These are phyloP conservation scores for Diaporthe caulivora DNA, from an alignment of 2,329 filamentous ascomycete species.

Conservation along the genomic window DNA sequence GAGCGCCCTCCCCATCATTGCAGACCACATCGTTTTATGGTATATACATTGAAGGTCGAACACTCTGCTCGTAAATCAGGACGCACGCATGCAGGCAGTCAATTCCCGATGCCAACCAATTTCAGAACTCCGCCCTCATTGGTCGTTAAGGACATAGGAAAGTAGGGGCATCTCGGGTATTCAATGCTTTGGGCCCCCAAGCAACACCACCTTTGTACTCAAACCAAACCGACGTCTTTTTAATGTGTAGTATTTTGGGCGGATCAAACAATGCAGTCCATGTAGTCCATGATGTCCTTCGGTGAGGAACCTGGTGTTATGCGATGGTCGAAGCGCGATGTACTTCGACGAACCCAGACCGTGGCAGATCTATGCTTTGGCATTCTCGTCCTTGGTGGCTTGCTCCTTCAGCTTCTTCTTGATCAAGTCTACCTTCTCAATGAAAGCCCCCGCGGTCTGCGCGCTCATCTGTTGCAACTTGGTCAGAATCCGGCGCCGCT, in stretches of 20 bases:
- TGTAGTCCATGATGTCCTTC: neutral
- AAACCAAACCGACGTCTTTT: conserved; percentile 8
- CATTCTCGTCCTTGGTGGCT: conserved; percentile 11
- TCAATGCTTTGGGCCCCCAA: conserved; percentile 31
- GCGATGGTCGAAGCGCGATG: neutral
- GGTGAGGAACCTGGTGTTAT: neutral
- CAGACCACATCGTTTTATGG: conserved; percentile 15
- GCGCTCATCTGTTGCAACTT: conserved; percentile 60
- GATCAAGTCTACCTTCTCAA: conserved; percentile 62
- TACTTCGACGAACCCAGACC: neutral
- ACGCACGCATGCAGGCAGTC: conserved; percentile 4
- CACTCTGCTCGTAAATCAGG: neutral
- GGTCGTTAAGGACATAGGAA: conserved; percentile 25
- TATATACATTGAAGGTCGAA: conserved; percentile 35
- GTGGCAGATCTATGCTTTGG: neutral
- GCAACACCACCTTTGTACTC: conserved; percentile 20
- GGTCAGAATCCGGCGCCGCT: neutral
- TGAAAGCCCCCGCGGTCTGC: conserved; percentile 65
- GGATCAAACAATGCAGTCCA: neutral
- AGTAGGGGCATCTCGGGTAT: conserved; percentile 37
- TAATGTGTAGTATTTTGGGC: conserved; percentile 2
- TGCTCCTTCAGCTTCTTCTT: conserved; percentile 59
- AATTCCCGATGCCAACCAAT: conserved; percentile 17
- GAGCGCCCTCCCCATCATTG: conserved; percentile 1
- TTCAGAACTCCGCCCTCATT: conserved; percentile 30